Percentiles rank a stretch among this genome's conserved stretches.
Evolutionary conservation across 208 protist genomes (phyloP).

Genomic region (Acanthamoeba triangularis): DNA sequence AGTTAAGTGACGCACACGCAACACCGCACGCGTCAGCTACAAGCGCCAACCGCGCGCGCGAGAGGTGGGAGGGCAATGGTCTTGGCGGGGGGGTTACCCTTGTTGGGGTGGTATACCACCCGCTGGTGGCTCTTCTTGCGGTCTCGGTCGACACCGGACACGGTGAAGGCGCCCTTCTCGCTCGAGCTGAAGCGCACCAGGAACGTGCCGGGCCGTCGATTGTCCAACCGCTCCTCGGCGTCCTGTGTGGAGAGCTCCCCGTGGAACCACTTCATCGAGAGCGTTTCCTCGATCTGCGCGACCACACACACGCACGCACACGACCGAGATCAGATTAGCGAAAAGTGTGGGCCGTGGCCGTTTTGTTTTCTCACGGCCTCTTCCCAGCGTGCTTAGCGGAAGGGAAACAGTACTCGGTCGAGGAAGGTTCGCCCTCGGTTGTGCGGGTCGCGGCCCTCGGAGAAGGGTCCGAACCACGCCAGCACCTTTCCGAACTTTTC

Average conservation of each 20-base stretch:
- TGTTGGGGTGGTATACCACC: neutral
- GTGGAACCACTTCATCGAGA: slow-evolving; percentile 68
- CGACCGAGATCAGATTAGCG: neutral
- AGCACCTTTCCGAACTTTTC: slow-evolving; percentile 54
- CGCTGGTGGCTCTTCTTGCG: slow-evolving; percentile 52
- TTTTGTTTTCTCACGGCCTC: neutral
- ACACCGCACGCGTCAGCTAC: neutral
- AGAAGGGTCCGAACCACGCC: slow-evolving; percentile 60
- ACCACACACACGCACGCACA: neutral
- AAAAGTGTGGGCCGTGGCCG: neutral
- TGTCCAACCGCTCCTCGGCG: slow-evolving; percentile 64
- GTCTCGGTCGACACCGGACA: neutral
- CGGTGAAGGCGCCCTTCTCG: slow-evolving; percentile 23
- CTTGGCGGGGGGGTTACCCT: neutral
- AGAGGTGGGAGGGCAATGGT: no score
- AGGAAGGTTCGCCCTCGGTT: slow-evolving; percentile 35
- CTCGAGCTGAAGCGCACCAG: slow-evolving; percentile 68
- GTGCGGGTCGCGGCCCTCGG: neutral
- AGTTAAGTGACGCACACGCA: no score
- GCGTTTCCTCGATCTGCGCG: slow-evolving; percentile 52
- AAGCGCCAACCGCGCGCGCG: neutral
- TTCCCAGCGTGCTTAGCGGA: neutral
- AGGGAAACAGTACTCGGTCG: neutral
- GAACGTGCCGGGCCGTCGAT: slow-evolving; percentile 17
- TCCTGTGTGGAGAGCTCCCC: slow-evolving; percentile 66